phyloP scores from a whole-genome alignment of 2,329 filamentous ascomycete genomes.

The Neoarthrinium moseri region DNA sequence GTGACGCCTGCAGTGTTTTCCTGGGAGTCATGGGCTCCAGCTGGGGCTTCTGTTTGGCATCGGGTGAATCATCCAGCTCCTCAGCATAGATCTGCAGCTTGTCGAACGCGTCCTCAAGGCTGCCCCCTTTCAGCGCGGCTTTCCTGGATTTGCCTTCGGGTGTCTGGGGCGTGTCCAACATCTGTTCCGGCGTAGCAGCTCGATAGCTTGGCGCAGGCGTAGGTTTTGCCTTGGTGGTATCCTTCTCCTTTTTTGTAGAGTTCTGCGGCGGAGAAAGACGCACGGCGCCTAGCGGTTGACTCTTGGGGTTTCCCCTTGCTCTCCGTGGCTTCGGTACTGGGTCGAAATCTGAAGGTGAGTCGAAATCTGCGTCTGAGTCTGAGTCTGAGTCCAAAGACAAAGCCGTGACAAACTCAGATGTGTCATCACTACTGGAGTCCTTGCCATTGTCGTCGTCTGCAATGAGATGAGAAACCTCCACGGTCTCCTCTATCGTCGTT shows the following conservation, averaged over 20 bases:
- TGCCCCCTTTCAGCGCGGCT: slow-evolving; percentile 9
- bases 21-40: slow-evolving; percentile 23
- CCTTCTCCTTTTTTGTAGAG: slow-evolving; percentile 13
- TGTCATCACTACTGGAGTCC: slow-evolving; percentile 16
- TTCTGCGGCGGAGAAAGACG: slow-evolving; percentile 16
- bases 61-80: slow-evolving; percentile 10
- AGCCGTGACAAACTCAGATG: slow-evolving; percentile 21
- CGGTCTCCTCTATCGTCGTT: not conserved
- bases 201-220: too few species aligned
- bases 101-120: slow-evolving; percentile 27
- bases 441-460: slow-evolving; percentile 4
- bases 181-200: too few species aligned
- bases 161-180: slow-evolving; percentile 7
- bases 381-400: slow-evolving; percentile 16
- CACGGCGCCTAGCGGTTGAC: slow-evolving; percentile 15
- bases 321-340: slow-evolving; percentile 14
- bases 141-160: not conserved
- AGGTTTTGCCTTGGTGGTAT: slow-evolving; percentile 8
- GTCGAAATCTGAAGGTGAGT: slow-evolving; percentile 14
- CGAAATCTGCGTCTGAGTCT: slow-evolving; percentile 15
- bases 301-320: slow-evolving; percentile 17
- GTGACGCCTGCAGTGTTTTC: slow-evolving; percentile 23
- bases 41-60: slow-evolving; percentile 9
- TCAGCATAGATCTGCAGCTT: slow-evolving; percentile 28
- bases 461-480: slow-evolving; percentile 5